Evolutionary conservation across 768 basidiomycete species (phyloP).

Genomic region (Naematelia encephala): DNA sequence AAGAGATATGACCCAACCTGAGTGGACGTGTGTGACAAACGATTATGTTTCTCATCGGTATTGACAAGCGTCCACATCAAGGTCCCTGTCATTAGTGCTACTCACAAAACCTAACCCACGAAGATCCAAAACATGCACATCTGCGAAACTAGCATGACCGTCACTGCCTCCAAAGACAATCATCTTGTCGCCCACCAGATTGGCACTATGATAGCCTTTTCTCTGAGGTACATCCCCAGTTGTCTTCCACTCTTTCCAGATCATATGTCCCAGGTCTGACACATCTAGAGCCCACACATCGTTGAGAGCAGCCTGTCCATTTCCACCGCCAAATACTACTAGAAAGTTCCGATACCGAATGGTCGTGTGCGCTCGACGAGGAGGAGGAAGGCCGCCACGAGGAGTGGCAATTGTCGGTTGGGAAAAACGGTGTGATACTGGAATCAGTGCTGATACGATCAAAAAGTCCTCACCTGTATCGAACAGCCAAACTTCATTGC

Average conservation of each 20-base stretch:
- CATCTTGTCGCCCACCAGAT: conserved; percentile 79
- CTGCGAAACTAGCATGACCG: conserved; percentile 79
- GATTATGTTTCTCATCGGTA: conserved; percentile 56
- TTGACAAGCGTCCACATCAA: conserved; percentile 49
- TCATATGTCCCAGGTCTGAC: conserved; percentile 54
- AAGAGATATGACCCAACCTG: conserved; percentile 90
- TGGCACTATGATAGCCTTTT: conserved; percentile 83
- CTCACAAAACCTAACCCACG: conserved; percentile 58
- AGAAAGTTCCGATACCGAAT: conserved; percentile 69
- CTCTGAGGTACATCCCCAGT: conserved; percentile 53
- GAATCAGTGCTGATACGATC: not conserved
- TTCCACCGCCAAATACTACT: conserved; percentile 91
- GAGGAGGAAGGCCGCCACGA: conserved; percentile 53
- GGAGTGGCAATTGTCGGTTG: conserved; percentile 40
- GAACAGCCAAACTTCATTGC: conserved; percentile 74
- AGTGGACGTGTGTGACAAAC: conserved; percentile 77
- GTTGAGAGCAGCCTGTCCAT: conserved; percentile 81
- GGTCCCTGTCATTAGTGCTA: conserved; percentile 32
- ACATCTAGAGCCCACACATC: conserved; percentile 86
- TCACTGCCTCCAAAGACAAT: conserved; percentile 88
- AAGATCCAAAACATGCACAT: conserved; percentile 81
- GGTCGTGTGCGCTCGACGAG: conserved; percentile 83
- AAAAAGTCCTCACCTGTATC: conserved; percentile 60
- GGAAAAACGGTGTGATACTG: conserved; percentile 48
- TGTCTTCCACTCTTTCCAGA: conserved; percentile 64